These are phyloP conservation scores for Phytophthora podocarpi DNA, from an alignment of 352 stramenopile species.

Conservation along the genomic window DNA sequence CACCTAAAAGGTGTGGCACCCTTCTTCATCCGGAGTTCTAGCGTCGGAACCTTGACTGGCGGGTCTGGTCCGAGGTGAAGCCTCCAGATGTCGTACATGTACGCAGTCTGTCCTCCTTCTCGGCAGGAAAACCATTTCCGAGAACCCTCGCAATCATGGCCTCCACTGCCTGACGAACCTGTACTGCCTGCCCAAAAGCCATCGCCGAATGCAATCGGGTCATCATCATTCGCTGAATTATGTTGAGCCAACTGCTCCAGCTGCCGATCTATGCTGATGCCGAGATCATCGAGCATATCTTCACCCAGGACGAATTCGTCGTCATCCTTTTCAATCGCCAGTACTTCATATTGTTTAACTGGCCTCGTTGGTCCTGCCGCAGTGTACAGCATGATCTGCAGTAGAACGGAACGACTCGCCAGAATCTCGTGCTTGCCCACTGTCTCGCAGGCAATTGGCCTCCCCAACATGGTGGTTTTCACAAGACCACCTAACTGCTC, in stretches of 20 bases:
- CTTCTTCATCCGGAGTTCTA: slow-evolving; percentile 1
- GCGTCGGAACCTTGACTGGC: slow-evolving; percentile 3
- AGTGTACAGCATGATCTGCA: slow-evolving; percentile 11
- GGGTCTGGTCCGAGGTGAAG: too few relatives aligned
- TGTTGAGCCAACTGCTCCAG: slow-evolving; percentile 10
- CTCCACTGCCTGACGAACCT: slow-evolving; percentile 5
- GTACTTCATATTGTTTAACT: slow-evolving; percentile 2
- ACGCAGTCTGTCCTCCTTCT: too few relatives aligned
- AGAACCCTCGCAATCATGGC: slow-evolving; percentile 2
- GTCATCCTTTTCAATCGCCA: slow-evolving; percentile 12
- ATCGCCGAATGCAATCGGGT: slow-evolving; percentile 8
- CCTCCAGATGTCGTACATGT: too few relatives aligned
- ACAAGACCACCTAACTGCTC: slow-evolving; percentile 8
- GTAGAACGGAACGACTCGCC: not conserved
- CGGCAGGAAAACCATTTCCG: too few relatives aligned
- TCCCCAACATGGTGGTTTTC: slow-evolving; percentile 4
- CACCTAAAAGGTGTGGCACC: slow-evolving; percentile 3
- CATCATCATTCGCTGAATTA: not conserved
- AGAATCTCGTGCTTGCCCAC: slow-evolving; percentile 7
- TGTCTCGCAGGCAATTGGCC: slow-evolving; percentile 8
- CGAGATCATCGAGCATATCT: slow-evolving; percentile 5
- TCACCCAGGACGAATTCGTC: slow-evolving; percentile 17
- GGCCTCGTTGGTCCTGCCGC: slow-evolving; percentile 2
- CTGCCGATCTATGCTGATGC: slow-evolving; percentile 10
- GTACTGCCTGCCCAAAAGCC: not conserved